These are phyloP conservation scores for Scedosporium apiospermum DNA, from an alignment of 2,329 filamentous ascomycete species.

Conservation along the genomic window DNA sequence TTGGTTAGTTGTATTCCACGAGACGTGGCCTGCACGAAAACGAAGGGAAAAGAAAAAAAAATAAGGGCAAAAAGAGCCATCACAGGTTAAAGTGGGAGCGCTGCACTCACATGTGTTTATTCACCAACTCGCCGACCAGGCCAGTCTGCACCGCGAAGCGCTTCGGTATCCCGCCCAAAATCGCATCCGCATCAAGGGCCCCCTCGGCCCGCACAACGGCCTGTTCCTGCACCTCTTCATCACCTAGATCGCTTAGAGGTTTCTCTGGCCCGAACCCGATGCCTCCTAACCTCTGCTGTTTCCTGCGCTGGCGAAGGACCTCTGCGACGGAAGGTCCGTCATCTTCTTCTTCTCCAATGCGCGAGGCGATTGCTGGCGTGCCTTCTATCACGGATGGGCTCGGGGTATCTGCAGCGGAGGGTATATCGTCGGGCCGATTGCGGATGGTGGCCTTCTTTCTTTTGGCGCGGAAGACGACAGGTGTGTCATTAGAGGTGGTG, in stretches of 20 bases:
- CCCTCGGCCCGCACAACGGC: neutral
- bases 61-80: no score
- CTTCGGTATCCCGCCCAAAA: slow-evolving; percentile 4
- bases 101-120: slow-evolving; percentile 68
- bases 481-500: slow-evolving; percentile 9
- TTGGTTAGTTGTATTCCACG: slow-evolving; percentile 48
- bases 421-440: slow-evolving; percentile 25
- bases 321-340: slow-evolving; percentile 36
- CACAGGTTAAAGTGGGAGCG: no score
- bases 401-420: slow-evolving; percentile 35
- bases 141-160: slow-evolving; percentile 69
- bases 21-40: no score
- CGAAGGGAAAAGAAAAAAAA: no score
- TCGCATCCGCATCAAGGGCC: neutral
- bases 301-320: slow-evolving; percentile 39
- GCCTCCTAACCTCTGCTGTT: slow-evolving; percentile 36
- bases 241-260: slow-evolving; percentile 13
- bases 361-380: slow-evolving; percentile 8
- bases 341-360: slow-evolving; percentile 19
- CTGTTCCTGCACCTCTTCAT: slow-evolving; percentile 19
- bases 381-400: slow-evolving; percentile 13
- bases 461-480: slow-evolving; percentile 41
- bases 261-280: slow-evolving; percentile 42
- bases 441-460: slow-evolving; percentile 39
- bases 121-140: slow-evolving; percentile 52